phyloP scores from a whole-genome alignment of 176 grass and related monocot genomes.

The Eragrostis curvula region DNA sequence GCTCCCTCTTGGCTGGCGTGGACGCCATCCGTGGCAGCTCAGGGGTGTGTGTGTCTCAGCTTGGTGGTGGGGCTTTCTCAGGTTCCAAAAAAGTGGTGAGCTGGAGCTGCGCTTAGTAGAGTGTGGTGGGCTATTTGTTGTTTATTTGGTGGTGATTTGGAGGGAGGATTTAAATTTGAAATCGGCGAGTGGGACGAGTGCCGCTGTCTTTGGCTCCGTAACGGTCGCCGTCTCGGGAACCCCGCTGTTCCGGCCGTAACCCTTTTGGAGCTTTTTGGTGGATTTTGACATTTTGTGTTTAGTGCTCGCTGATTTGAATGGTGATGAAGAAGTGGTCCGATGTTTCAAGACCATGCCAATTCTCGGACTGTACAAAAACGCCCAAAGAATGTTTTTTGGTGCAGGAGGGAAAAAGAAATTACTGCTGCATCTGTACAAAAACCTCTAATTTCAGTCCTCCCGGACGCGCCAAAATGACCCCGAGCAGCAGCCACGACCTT shows the following conservation, averaged over 20 bases:
- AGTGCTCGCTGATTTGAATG: background rate
- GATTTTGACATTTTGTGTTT: background rate
- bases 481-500: no score
- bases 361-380: no score
- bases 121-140: background rate
- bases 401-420: no score
- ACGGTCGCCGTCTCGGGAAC: slow-evolving; percentile 56
- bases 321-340: background rate
- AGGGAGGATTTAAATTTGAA: slow-evolving; percentile 86
- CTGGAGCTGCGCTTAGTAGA: background rate
- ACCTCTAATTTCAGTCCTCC: background rate
- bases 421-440: background rate
- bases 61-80: no score
- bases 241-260: background rate
- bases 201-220: background rate
- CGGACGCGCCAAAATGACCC: background rate
- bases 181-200: background rate
- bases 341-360: background rate
- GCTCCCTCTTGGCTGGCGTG: slow-evolving; percentile 50
- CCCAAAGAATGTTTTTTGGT: no score
- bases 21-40: background rate
- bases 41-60: no score
- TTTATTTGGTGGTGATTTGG: slow-evolving; percentile 34
- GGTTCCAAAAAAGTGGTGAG: background rate
- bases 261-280: slow-evolving; percentile 10